phyloP scores from a whole-genome alignment of 371 early-diverging fungal genomes.

The Gilbertella persicaria region DNA sequence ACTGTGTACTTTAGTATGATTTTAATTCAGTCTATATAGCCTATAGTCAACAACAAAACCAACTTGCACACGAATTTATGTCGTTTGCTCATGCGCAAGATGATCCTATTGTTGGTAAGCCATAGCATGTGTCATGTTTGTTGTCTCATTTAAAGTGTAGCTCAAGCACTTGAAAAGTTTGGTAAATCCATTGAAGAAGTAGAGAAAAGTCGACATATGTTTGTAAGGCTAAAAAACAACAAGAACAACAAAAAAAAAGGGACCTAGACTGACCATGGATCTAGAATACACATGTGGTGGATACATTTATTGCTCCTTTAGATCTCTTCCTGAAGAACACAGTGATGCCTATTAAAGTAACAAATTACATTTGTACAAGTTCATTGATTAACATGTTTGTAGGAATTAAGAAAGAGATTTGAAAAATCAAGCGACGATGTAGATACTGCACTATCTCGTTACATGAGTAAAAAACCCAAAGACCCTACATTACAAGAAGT shows the following conservation, averaged over 20 bases:
- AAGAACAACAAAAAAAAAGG: background rate
- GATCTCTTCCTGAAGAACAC: slow-evolving; percentile 62
- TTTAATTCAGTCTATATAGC: slow-evolving; percentile 25
- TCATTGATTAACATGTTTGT: background rate
- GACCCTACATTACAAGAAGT: slow-evolving; percentile 64
- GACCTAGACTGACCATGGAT: background rate
- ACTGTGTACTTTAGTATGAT: background rate
- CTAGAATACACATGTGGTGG: slow-evolving; percentile 63
- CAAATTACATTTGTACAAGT: background rate
- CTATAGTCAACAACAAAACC: slow-evolving; percentile 54
- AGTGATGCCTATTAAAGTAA: slow-evolving; percentile 63
- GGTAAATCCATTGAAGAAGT: slow-evolving; percentile 61
- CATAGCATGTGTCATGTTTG: background rate
- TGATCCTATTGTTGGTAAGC: slow-evolving; percentile 63
- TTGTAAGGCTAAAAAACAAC: slow-evolving; percentile 39
- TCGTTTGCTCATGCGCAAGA: slow-evolving; percentile 58
- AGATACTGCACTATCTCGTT: slow-evolving; percentile 58
- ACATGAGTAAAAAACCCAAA: slow-evolving; percentile 63
- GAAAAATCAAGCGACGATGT: slow-evolving; percentile 70
- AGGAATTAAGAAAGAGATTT: slow-evolving; percentile 67
- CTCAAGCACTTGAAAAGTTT: slow-evolving; percentile 58
- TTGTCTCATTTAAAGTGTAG: slow-evolving; percentile 18
- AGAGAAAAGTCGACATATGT: slow-evolving; percentile 62
- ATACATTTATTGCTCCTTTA: slow-evolving; percentile 67
- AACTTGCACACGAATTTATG: slow-evolving; percentile 54